Conservation (phyloP, 1,284 basidiomycete genomes). For the Apiotrichum akiyoshidainum region DNA sequence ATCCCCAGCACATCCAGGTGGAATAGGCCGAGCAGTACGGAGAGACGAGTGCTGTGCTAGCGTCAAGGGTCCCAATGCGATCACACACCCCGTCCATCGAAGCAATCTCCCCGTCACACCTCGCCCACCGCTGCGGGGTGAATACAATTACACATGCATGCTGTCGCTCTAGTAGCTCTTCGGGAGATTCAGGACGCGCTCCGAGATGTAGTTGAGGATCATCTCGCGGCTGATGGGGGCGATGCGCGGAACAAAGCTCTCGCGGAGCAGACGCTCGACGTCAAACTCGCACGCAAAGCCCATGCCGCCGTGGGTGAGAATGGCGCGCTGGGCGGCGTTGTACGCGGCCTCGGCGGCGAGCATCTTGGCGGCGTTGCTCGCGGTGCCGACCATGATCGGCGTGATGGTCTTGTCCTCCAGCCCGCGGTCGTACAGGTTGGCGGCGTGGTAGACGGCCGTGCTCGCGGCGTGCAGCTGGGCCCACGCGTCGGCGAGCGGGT, state of each 20-base stretch:
- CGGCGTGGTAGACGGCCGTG: constrained; percentile 19
- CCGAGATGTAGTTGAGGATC: constrained; percentile 20
- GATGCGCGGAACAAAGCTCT: constrained; percentile 20
- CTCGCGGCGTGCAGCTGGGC: constrained; percentile 21
- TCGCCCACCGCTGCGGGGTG: no score
- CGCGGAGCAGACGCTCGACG: constrained; percentile 21
- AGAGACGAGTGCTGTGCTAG: no score
- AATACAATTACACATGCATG: no score
- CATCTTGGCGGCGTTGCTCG: constrained; percentile 19
- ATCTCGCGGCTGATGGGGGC: constrained; percentile 22
- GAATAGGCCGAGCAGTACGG: no score
- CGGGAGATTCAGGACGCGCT: constrained; percentile 21
- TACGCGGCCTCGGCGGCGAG: constrained; percentile 21
- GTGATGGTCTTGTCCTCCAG: constrained; percentile 14
- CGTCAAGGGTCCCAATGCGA: no score
- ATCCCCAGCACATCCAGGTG: no score
- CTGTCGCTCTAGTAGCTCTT: constrained; percentile 25
- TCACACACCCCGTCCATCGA: no score
- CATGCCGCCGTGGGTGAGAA: constrained; percentile 21
- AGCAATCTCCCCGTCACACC: no score
- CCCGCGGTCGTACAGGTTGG: constrained; percentile 17
- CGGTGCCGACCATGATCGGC: constrained; percentile 14
- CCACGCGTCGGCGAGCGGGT: constrained; percentile 25
- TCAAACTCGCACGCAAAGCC: constrained; percentile 21
- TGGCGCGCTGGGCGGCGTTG: constrained; percentile 19